Base-by-base conservation (phyloP, 2,329 filamentous ascomycete genomes). In the Blumeria hordei region DNA sequence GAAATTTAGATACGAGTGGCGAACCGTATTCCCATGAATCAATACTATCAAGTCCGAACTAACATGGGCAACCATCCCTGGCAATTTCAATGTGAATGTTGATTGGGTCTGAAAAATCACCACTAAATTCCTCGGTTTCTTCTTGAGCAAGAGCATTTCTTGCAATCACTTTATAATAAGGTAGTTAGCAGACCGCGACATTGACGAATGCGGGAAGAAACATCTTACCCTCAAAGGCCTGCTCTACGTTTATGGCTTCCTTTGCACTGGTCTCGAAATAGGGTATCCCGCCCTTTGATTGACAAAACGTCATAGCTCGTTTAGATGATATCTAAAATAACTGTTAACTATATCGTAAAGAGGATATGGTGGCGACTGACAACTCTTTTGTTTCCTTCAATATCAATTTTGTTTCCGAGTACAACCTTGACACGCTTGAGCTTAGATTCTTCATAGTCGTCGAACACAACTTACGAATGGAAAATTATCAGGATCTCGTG, bases 231-330 rank as follows among this genome's bases (percentile, higher is more conserved):
- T 79, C 76, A 61, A 86, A 86, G 49, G 82, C 82, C 66, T 85
- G 88, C 70, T 98, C 92, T 45, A 98, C 92, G 66, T 98, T 98
- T 70, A 95, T 84, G 58, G 90, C 92, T 69, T 98, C 92, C 74
- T 98, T 98, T 58, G 92, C 92, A 70, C 88, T 95, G 16, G 92
- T 98, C 78, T 98, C 92, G 65, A 98, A 98, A 70, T 98, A 98
- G 16, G 92, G 92, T 60, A 98, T 95, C 57, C 87, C 87, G 51
- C 90, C 90, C 71, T 96, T 95, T 56, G 87, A 93, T 69, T 95
- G 88, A 70, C 92, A 98, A 69, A 95, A 98, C 12, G 90, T 88
- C 79, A 90, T 88, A 57, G 92, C 92, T 59, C 92, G 79, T 77
- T 96, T 96, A 64, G 83, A 88, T 34, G 87, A 94, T 64, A 98